Conservation (phyloP, 495 filamentous ascomycete genomes). For the Geoglossum glabrum region DNA sequence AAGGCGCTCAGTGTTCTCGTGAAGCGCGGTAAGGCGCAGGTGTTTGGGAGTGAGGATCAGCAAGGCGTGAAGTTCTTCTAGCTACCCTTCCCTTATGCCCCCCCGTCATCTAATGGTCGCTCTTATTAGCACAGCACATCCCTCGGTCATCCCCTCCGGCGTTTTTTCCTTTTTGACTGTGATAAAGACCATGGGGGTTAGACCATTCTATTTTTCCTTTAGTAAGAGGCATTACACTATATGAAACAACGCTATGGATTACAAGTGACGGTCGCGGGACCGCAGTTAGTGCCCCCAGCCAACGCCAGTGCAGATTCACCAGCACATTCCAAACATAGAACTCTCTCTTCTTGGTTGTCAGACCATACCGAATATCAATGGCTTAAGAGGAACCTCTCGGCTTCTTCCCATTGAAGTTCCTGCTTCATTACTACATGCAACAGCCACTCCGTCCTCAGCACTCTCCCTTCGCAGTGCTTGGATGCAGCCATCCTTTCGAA, state of each 20-base stretch:
- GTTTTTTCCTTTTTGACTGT: too few species aligned
- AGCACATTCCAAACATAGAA: not conserved
- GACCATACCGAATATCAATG: not conserved
- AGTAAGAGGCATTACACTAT: too few species aligned
- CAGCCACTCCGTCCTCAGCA: constrained; percentile 76
- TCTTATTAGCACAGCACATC: too few species aligned
- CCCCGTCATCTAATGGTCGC: not conserved
- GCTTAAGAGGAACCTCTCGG: not conserved
- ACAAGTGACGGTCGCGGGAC: too few species aligned
- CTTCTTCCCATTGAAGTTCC: constrained; percentile 24
- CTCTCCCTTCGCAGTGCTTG: constrained; percentile 47
- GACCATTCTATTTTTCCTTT: too few species aligned
- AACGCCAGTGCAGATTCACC: not conserved
- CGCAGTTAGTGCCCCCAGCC: too few species aligned
- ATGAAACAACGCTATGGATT: too few species aligned
- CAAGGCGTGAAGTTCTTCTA: constrained; percentile 94
- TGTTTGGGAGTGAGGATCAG: constrained; percentile 73
- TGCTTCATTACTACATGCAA: constrained; percentile 78
- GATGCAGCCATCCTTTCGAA: constrained; percentile 59
- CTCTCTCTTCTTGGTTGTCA: not conserved
- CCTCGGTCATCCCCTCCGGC: too few species aligned
- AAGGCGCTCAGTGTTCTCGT: constrained; percentile 62
- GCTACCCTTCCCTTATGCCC: constrained; percentile 3
- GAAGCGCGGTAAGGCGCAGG: constrained; percentile 76
- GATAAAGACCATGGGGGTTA: too few species aligned